A percentile compares a stretch with the other conserved stretches of the same genome.
phyloP scores from a whole-genome alignment of 176 grass and related monocot species.

The Ananas comosus region DNA sequence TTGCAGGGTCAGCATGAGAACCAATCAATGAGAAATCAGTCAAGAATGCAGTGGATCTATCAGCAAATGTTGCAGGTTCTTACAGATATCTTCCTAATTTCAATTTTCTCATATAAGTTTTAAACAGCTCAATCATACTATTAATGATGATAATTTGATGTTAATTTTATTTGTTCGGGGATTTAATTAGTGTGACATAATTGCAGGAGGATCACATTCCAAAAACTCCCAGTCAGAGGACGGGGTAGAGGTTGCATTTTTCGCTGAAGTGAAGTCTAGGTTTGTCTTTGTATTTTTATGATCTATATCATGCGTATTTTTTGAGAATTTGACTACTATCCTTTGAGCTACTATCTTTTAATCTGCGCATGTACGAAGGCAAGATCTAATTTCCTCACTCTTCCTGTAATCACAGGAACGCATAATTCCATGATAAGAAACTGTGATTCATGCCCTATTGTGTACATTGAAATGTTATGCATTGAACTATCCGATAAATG shows the following conservation, averaged over 20 bases:
- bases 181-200: slow-evolving; percentile 2
- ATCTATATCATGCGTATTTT: background rate
- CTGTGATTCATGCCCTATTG: no score
- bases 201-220: slow-evolving; percentile 55
- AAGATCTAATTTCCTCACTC: background rate
- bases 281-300: slow-evolving; percentile 17
- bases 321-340: background rate
- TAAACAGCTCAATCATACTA: background rate
- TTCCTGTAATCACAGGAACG: background rate
- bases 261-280: slow-evolving; percentile 27
- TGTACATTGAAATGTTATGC: no score
- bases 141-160: background rate
- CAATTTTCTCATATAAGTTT: background rate
- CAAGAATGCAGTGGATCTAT: slow-evolving; percentile 73
- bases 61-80: slow-evolving; percentile 72
- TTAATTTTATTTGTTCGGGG: background rate
- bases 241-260: slow-evolving; percentile 37
- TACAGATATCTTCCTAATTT: background rate
- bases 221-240: slow-evolving; percentile 41
- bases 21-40: slow-evolving; percentile 52
- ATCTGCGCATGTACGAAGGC: background rate
- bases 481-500: no score
- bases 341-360: background rate
- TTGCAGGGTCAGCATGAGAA: slow-evolving; percentile 57
- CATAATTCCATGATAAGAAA: background rate